Evolutionary conservation across 495 filamentous ascomycete species (phyloP).

Genomic region (Clohesyomyces aquaticus): DNA sequence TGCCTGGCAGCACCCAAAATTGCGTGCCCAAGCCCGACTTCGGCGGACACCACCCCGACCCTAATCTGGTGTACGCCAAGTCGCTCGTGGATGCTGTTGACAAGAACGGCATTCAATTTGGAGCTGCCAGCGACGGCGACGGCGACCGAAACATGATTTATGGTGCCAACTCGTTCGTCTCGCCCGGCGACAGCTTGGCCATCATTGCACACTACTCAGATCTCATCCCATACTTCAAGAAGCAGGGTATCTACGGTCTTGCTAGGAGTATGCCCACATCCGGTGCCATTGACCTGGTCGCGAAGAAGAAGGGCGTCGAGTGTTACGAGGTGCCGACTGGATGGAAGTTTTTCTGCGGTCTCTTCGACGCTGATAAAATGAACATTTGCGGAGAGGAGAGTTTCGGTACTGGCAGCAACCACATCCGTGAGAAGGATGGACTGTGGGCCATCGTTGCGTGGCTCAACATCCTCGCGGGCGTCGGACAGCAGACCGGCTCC

Average conservation of each 20-base stretch:
- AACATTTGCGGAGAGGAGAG: conserved; percentile 99
- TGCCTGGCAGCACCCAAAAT: conserved; percentile 85
- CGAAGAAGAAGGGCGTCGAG: conserved; percentile 87
- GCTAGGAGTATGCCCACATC: conserved; percentile 97
- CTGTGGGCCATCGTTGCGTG: conserved; percentile 97
- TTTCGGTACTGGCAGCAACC: conserved; percentile 98
- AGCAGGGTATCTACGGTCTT: conserved; percentile 92
- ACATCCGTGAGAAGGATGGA: conserved; percentile 98
- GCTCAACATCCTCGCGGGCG: conserved; percentile 97
- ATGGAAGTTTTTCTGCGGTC: conserved; percentile 99
- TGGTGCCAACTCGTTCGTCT: conserved; percentile 93
- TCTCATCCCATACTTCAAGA: conserved; percentile 96
- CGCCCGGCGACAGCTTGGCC: conserved; percentile 92
- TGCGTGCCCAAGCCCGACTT: conserved; percentile 92
- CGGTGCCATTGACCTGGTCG: conserved; percentile 91
- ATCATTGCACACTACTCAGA: conserved; percentile 97
- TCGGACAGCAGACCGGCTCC: conserved; percentile 74
- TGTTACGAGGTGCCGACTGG: conserved; percentile 97
- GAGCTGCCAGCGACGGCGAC: conserved; percentile 93
- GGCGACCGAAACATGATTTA: conserved; percentile 99
- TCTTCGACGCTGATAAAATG: conserved; percentile 96
- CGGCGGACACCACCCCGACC: conserved; percentile 94
- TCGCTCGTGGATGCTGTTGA: conserved; percentile 93
- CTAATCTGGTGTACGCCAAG: conserved; percentile 97
- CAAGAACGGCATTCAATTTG: conserved; percentile 89